phyloP scores from a whole-genome alignment of 2,329 filamentous ascomycete genomes.

The Elsinoe arachidis region DNA sequence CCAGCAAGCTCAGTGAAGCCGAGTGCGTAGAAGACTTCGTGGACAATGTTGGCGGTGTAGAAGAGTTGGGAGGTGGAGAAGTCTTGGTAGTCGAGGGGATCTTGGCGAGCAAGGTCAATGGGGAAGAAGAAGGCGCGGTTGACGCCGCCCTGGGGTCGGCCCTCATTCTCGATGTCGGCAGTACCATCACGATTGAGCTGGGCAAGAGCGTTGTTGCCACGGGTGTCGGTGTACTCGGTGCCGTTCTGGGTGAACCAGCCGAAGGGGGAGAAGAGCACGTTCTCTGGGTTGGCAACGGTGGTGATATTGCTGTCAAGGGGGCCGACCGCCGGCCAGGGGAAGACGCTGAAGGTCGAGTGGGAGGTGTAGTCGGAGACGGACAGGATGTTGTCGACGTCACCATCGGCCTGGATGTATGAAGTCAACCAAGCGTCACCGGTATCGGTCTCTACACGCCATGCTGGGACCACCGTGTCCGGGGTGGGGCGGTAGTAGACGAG shows the following conservation, averaged over 20 bases:
- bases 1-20: slow-evolving; percentile 52
- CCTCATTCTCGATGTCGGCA: slow-evolving; percentile 39
- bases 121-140: slow-evolving; percentile 11
- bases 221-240: slow-evolving; percentile 43
- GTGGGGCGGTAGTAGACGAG: slow-evolving; percentile 47
- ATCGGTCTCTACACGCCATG: slow-evolving; percentile 54
- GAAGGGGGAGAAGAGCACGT: slow-evolving; percentile 40
- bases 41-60: slow-evolving; percentile 52
- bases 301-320: slow-evolving; percentile 25
- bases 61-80: slow-evolving; percentile 52
- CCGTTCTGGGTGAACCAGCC: slow-evolving; percentile 46
- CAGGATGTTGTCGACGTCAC: slow-evolving; percentile 43
- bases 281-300: slow-evolving; percentile 43
- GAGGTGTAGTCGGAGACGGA: slow-evolving; percentile 51
- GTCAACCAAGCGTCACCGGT: slow-evolving; percentile 49
- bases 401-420: slow-evolving; percentile 50
- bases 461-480: slow-evolving; percentile 40
- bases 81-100: slow-evolving; percentile 25
- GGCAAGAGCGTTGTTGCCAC: slow-evolving; percentile 53
- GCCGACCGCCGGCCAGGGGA: slow-evolving; percentile 18
- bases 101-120: neutral
- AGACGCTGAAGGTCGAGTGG: slow-evolving; percentile 49
- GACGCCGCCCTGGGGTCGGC: slow-evolving; percentile 19
- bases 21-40: slow-evolving; percentile 49
- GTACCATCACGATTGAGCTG: slow-evolving; percentile 45